These are phyloP conservation scores for Naegleria lovaniensis DNA, from an alignment of 208 protist genomes.

Conservation along the genomic window DNA sequence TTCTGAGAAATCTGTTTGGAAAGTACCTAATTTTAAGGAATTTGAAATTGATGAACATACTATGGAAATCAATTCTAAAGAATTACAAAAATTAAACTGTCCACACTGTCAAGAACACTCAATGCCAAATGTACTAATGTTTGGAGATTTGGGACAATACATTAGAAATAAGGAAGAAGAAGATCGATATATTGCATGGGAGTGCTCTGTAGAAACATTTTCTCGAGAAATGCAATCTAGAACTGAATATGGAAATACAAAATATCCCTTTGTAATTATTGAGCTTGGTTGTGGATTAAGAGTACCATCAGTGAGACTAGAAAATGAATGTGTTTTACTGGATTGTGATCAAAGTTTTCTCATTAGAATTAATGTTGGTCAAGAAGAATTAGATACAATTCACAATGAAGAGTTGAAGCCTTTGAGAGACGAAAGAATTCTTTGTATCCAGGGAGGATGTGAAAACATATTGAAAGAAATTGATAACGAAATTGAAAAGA, in stretches of 20 bases:
- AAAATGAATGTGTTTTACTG: neutral
- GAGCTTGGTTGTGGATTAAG: constrained; percentile 30
- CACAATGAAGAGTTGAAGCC: neutral
- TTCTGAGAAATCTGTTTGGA: neutral
- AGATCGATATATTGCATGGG: constrained; percentile 26
- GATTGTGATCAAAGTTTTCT: neutral
- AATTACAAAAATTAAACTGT: neutral
- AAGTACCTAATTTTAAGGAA: neutral
- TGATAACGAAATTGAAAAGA: too few species aligned
- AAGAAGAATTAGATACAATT: neutral
- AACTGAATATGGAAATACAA: neutral
- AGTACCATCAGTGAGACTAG: constrained; percentile 20
- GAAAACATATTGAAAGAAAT: neutral
- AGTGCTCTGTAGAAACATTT: constrained; percentile 17
- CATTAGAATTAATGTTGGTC: neutral
- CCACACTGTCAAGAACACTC: neutral
- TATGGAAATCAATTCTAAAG: neutral
- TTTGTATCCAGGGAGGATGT: neutral
- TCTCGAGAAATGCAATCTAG: neutral
- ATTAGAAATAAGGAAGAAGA: neutral
- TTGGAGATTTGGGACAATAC: constrained; percentile 27
- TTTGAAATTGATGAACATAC: neutral
- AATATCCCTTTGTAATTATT: constrained; percentile 26
- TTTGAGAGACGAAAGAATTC: neutral
- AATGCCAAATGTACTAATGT: constrained; percentile 33